Evolutionary conservation across 2,329 filamentous ascomycete species (phyloP).

Genomic region (Chaetomiaceae sp.): DNA sequence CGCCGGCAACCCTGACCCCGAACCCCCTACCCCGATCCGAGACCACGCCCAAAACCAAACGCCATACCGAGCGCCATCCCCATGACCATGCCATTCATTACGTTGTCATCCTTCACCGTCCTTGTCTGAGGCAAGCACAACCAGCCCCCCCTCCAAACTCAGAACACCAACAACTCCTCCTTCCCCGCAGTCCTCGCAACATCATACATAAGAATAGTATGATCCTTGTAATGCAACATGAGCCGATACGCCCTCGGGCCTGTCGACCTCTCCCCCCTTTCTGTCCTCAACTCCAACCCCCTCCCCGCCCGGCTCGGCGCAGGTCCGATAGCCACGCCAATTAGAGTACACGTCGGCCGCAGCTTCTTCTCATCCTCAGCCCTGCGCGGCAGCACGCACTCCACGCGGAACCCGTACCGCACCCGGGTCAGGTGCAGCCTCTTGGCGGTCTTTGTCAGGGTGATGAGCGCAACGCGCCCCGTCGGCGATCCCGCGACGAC

Average conservation of each 20-base stretch:
- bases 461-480: constrained; percentile 60
- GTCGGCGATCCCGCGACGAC: constrained; percentile 63
- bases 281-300: constrained; percentile 24
- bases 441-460: constrained; percentile 46
- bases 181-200: constrained; percentile 33
- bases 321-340: constrained; percentile 65
- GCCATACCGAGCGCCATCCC: background rate
- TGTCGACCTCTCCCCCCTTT: constrained; percentile 16
- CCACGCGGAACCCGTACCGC: constrained; percentile 48
- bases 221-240: constrained; percentile 67
- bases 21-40: too few species aligned
- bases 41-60: too few species aligned
- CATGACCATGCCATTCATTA: background rate
- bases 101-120: too few species aligned
- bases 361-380: constrained; percentile 43
- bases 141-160: background rate
- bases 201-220: constrained; percentile 67
- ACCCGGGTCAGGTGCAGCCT: constrained; percentile 23
- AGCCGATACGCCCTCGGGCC: constrained; percentile 53
- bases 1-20: too few species aligned
- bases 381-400: constrained; percentile 46
- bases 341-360: constrained; percentile 48
- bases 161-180: constrained; percentile 26
- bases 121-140: background rate
- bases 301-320: constrained; percentile 45